A percentile compares a stretch with the other conserved stretches of the same genome.
These are phyloP conservation scores for Proliferodiscus dingleyae DNA, from an alignment of 2,329 filamentous ascomycete species.

Conservation along the genomic window DNA sequence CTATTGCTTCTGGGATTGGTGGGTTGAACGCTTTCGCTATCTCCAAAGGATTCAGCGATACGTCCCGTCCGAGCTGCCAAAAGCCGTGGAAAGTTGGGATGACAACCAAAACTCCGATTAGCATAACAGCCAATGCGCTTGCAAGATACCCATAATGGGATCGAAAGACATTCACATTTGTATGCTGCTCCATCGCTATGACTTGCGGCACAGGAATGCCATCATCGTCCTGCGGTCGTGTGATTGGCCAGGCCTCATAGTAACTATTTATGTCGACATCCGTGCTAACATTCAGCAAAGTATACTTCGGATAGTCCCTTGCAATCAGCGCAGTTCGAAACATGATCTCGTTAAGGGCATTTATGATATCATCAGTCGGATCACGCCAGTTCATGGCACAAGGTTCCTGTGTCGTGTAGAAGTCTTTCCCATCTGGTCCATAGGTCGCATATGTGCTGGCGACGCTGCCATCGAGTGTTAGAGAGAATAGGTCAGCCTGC, in stretches of 20 bases:
- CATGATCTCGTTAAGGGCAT: slow-evolving; percentile 9
- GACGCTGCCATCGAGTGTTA: not conserved
- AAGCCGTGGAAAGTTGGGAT: slow-evolving; percentile 8
- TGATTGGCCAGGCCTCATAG: slow-evolving; percentile 1
- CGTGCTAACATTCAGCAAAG: not conserved
- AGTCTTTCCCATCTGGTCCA: not conserved
- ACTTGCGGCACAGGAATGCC: slow-evolving; percentile 5
- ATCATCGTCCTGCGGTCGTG: not conserved
- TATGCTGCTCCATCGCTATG: slow-evolving; percentile 2
- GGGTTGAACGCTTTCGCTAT: slow-evolving; percentile 13
- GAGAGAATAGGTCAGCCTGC: not conserved
- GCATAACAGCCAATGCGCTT: slow-evolving; percentile 4
- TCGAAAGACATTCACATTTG: slow-evolving; percentile 8
- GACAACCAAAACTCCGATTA: slow-evolving; percentile 3
- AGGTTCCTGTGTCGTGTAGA: not conserved
- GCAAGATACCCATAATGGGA: slow-evolving; percentile 9
- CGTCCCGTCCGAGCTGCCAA: slow-evolving; percentile 9
- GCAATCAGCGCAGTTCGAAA: slow-evolving; percentile 2
- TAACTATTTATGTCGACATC: not conserved
- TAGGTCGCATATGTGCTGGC: slow-evolving; percentile 1
- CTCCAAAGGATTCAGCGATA: slow-evolving; percentile 10
- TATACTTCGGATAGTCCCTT: not conserved
- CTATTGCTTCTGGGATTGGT: slow-evolving; percentile 4
- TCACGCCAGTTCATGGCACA: slow-evolving; percentile 2
- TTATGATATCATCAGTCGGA: slow-evolving; percentile 22